Evolutionary conservation across 371 early-diverging fungal genomes (phyloP), one percentile per base, ranked within the genome.

Genomic region (Mortierella sp.): DNA sequence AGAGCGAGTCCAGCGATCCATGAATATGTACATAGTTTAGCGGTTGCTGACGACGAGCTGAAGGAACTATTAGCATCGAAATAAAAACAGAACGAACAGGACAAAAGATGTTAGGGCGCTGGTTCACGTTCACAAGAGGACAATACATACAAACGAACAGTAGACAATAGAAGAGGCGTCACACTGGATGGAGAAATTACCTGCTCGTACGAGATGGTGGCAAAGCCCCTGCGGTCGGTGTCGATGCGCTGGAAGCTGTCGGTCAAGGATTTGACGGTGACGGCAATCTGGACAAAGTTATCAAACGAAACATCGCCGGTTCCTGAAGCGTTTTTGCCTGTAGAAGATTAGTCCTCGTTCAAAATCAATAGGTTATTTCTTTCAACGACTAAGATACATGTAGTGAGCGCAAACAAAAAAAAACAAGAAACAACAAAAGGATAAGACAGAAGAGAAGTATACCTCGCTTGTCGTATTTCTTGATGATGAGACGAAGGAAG

Each of bases 271-370:
- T 92, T 93, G 80, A 94, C 86, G 44, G 92, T 92, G 69, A 94
- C 93, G 66, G 94, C 93, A 40, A 88, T 85, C 83, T 90, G 91
- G 64, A 94, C 91, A 84, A 94, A 94, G 80, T 89, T 88, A 77
- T 93, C 93, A 77, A 94, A 93, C 29, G 90, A 90, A 72, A 92
- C 88, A 78, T 86, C 89, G 61, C 88, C 86, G 34, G 85, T 73
- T 68, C 88, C 82, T 82, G 70, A 34, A 64, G 77, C 68, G 34
- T 74, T 66, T 77, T 77, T 74, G 37, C 82, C 82, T 77, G 77
- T 24, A 47, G 52, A 43, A 52, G n/a, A 68, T 74, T 74, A 74
- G 82, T 71, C 73, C 71, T 70, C 73, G 74, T 44, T 65, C 26
- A 63, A 29, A 24, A 29, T 66, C 41, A 31, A 22, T 26, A 53